These are phyloP conservation scores for Brasenia schreberi DNA, from an alignment of 164 flowering plant species.

Conservation along the genomic window DNA sequence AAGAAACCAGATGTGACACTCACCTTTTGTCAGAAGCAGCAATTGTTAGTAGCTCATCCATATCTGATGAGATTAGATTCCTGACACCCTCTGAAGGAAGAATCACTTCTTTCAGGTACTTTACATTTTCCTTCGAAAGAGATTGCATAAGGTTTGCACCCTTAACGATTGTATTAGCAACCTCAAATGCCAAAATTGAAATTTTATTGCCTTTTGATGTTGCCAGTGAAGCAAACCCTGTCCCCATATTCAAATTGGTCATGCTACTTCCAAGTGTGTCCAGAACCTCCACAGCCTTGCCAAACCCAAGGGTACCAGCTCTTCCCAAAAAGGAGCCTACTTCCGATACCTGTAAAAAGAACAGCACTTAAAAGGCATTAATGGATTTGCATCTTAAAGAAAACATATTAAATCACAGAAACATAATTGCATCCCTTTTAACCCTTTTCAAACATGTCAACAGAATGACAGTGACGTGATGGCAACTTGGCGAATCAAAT, in stretches of 20 bases:
- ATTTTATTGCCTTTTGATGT: conserved; percentile 69
- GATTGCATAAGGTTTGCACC: conserved; percentile 80
- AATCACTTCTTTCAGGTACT: conserved; percentile 55
- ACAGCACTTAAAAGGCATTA: background rate
- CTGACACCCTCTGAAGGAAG: conserved; percentile 83
- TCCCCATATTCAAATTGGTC: conserved; percentile 47
- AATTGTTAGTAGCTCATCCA: conserved; percentile 60
- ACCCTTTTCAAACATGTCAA: too few relatives aligned
- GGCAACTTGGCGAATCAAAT: too few relatives aligned
- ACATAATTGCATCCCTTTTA: background rate
- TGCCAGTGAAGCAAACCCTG: conserved; percentile 68
- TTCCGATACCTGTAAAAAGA: conserved; percentile 50
- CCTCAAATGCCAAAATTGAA: conserved; percentile 77
- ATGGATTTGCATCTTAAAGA: background rate
- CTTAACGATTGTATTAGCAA: conserved; percentile 82
- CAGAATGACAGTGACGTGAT: too few relatives aligned
- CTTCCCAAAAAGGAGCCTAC: conserved; percentile 64
- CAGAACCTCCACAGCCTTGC: conserved; percentile 84
- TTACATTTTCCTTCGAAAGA: conserved; percentile 63
- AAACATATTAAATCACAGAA: background rate
- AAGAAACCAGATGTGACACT: background rate
- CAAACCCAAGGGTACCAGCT: conserved; percentile 78
- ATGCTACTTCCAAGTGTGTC: conserved; percentile 93
- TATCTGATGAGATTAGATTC: conserved; percentile 53
- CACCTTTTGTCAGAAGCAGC: conserved; percentile 94